phyloP scores from a whole-genome alignment of 768 basidiomycete species.

The Mycena rosella region DNA sequence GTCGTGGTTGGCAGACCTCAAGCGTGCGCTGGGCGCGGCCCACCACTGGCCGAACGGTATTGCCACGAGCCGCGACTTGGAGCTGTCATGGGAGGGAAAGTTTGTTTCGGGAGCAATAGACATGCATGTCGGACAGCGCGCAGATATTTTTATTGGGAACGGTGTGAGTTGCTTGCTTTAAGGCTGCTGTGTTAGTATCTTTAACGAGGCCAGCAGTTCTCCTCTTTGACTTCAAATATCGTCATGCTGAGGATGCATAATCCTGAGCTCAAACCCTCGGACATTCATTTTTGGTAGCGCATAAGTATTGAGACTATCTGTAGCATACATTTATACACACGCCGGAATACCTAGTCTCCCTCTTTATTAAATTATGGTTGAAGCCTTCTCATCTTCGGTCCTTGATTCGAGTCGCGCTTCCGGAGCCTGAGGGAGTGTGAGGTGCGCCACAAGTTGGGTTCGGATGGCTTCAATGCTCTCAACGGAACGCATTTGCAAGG shows the following conservation, averaged over 20 bases:
- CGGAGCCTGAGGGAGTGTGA: no score
- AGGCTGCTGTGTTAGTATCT: neutral
- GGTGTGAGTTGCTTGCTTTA: conserved; percentile 62
- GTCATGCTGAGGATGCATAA: conserved; percentile 50
- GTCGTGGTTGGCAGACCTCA: conserved; percentile 63
- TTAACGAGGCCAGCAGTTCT: conserved; percentile 43
- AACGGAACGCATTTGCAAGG: no score
- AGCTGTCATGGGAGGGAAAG: conserved; percentile 65
- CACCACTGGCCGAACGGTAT: conserved; percentile 62
- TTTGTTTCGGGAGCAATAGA: conserved; percentile 72
- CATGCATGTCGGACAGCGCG: conserved; percentile 75
- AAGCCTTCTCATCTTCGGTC: no score
- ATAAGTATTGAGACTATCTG: no score
- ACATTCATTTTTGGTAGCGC: conserved; percentile 50
- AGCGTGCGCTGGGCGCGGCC: conserved; percentile 49
- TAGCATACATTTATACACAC: no score
- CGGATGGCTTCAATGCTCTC: no score
- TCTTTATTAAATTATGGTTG: no score
- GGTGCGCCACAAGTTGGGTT: no score
- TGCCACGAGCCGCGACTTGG: conserved; percentile 66
- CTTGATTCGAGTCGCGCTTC: no score
- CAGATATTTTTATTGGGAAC: conserved; percentile 77
- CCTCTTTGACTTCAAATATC: conserved; percentile 53
- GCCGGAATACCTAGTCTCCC: no score
- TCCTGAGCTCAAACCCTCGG: conserved; percentile 42